phyloP scores from a whole-genome alignment of 164 flowering plant species.

The Paratinospora sagittata region DNA sequence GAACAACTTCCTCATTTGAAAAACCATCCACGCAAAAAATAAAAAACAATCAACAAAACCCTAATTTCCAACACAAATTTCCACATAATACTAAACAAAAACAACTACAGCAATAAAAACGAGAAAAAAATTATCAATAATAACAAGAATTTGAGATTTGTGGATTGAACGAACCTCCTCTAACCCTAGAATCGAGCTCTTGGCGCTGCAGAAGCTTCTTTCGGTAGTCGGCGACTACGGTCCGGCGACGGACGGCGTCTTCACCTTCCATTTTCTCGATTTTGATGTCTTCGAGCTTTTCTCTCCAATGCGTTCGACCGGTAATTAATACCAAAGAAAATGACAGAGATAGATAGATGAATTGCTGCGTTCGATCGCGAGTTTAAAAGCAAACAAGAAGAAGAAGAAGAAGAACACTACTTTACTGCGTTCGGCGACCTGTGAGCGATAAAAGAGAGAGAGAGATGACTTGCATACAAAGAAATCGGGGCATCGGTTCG shows the following conservation, averaged over 20 bases:
- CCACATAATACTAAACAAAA: neutral
- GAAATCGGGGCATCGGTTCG: no score
- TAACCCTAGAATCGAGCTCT: conserved; percentile 66
- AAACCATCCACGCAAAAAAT: no score
- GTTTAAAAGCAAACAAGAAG: no score
- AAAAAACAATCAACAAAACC: neutral
- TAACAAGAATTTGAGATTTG: neutral
- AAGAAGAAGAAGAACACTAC: no score
- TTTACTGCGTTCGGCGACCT: no score
- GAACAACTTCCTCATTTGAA: no score
- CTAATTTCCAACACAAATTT: neutral
- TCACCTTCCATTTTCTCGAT: conserved; percentile 24
- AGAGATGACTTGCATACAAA: no score
- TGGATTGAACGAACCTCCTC: conserved; percentile 38
- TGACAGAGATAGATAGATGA: no score
- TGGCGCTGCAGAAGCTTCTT: conserved; percentile 75
- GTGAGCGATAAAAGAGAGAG: no score
- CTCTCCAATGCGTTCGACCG: no score
- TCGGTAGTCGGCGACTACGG: conserved; percentile 51
- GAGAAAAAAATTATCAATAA: neutral
- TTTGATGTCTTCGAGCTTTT: neutral
- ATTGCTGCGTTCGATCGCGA: no score
- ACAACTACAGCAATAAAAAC: neutral
- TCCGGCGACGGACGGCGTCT: conserved; percentile 53
- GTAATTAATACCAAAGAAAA: no score